Conservation (phyloP, 345 rosid species). For the Stellera chamaejasme region DNA sequence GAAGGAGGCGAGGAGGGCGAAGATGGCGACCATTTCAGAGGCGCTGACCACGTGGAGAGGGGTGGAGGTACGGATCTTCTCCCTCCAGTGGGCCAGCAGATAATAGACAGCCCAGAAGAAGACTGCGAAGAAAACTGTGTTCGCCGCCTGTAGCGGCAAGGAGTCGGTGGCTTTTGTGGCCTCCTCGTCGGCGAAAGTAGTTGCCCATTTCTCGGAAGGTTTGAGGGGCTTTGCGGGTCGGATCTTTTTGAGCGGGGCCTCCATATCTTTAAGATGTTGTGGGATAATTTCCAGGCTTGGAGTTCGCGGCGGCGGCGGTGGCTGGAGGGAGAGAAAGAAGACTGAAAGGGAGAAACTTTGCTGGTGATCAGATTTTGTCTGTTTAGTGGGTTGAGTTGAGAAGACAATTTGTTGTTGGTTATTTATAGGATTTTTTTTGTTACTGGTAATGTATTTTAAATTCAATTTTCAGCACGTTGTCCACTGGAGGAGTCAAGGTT, state of each 20-base stretch:
- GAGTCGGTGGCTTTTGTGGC: slow-evolving; percentile 31
- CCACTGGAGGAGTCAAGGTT: too few species aligned
- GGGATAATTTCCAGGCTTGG: not conserved
- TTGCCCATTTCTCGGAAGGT: not conserved
- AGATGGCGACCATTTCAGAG: slow-evolving; percentile 47
- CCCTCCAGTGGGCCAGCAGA: too few species aligned
- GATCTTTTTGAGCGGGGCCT: slow-evolving; percentile 17
- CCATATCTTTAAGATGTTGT: slow-evolving; percentile 9
- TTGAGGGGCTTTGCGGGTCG: slow-evolving; percentile 2
- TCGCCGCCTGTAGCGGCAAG: slow-evolving; percentile 40
- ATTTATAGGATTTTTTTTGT: too few species aligned
- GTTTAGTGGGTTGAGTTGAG: too few species aligned
- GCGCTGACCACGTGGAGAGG: slow-evolving; percentile 34
- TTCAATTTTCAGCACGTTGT: too few species aligned
- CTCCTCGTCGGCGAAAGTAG: not conserved
- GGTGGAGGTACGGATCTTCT: too few species aligned
- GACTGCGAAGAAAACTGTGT: slow-evolving; percentile 11
- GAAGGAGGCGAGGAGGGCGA: slow-evolving; percentile 48
- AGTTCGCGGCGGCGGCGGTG: not conserved
- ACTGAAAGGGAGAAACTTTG: too few species aligned
- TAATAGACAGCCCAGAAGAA: too few species aligned
- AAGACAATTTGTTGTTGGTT: too few species aligned
- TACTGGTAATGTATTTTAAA: too few species aligned
- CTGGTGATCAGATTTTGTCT: too few species aligned
- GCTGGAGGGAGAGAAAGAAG: too few species aligned